phyloP scores from a whole-genome alignment of 306 rosid species.

The Trifolium pratense region DNA sequence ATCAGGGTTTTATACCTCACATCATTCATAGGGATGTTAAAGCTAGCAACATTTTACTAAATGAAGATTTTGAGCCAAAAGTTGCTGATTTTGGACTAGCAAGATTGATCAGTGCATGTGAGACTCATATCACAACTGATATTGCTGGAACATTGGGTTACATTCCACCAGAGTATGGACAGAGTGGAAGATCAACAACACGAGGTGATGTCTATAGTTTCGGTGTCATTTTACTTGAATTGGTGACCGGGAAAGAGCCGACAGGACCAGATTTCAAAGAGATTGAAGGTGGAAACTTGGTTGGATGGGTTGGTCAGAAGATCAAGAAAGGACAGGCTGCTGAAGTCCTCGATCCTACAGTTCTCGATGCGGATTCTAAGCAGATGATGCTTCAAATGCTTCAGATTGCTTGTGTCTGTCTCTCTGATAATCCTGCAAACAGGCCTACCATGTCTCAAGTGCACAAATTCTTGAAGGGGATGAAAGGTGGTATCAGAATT shows the following conservation, averaged over 20 bases:
- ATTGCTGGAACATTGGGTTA: slow-evolving; percentile 98
- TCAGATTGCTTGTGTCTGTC: slow-evolving; percentile 80
- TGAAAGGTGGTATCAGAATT: slow-evolving; percentile 58
- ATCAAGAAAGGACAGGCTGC: slow-evolving; percentile 70
- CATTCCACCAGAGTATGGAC: slow-evolving; percentile 99
- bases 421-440: slow-evolving; percentile 85
- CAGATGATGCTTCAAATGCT: slow-evolving; percentile 80
- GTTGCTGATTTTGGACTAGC: slow-evolving; percentile 97
- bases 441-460: slow-evolving; percentile 97
- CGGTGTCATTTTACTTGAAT: slow-evolving; percentile 88
- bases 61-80: slow-evolving; percentile 85
- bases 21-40: slow-evolving; percentile 93
- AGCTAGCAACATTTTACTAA: slow-evolving; percentile 91
- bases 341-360: slow-evolving; percentile 80
- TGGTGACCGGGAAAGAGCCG: slow-evolving; percentile 95
- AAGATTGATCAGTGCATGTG: slow-evolving; percentile 92
- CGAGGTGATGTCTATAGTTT: slow-evolving; percentile 95
- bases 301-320: slow-evolving; percentile 92
- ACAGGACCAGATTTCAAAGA: slow-evolving; percentile 93
- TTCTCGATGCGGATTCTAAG: slow-evolving; percentile 77
- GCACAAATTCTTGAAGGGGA: slow-evolving; percentile 72
- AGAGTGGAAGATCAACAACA: slow-evolving; percentile 89
- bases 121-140: slow-evolving; percentile 88
- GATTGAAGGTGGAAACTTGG: slow-evolving; percentile 94
- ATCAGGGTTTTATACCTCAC: slow-evolving; percentile 91